A percentile compares a stretch with the other conserved stretches of the same genome.
These are phyloP conservation scores for Pseudogymnoascus sp. DNA, from an alignment of 2,329 filamentous ascomycete species.

Conservation along the genomic window DNA sequence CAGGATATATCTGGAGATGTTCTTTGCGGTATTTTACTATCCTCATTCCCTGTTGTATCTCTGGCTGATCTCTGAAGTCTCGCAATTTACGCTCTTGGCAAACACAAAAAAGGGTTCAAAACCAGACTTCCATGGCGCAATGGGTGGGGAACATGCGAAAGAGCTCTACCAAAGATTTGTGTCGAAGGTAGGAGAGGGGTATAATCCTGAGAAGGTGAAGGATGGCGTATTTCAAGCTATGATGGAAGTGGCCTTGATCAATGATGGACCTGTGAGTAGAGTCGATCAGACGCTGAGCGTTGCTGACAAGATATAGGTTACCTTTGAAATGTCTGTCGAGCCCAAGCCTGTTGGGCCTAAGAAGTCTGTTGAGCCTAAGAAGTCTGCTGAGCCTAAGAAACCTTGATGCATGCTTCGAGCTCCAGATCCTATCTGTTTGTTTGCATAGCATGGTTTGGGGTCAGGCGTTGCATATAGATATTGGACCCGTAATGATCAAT, in stretches of 20 bases:
- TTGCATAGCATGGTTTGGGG: background rate
- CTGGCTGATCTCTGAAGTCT: slow-evolving; percentile 49
- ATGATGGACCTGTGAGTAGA: slow-evolving; percentile 62
- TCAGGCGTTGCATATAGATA: background rate
- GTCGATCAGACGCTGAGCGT: background rate
- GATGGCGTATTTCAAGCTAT: slow-evolving; percentile 97
- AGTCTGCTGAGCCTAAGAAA: background rate
- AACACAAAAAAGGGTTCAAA: slow-evolving; percentile 94
- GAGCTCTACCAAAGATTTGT: slow-evolving; percentile 79
- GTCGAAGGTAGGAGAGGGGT: slow-evolving; percentile 62
- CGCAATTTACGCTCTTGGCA: slow-evolving; percentile 90
- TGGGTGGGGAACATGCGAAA: slow-evolving; percentile 68
- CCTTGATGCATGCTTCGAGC: background rate
- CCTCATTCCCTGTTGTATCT: slow-evolving; percentile 8
- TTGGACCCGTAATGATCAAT: background rate
- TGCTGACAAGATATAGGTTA: background rate
- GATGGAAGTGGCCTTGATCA: slow-evolving; percentile 94
- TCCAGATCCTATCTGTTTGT: background rate
- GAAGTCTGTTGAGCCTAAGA: background rate
- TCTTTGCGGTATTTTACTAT: slow-evolving; percentile 64
- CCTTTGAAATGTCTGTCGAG: slow-evolving; percentile 3
- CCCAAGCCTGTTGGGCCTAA: background rate
- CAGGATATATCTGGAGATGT: slow-evolving; percentile 84
- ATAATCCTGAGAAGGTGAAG: slow-evolving; percentile 68
- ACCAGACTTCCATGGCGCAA: slow-evolving; percentile 87